These are phyloP conservation scores for Ramularia collo-cygni DNA, from an alignment of 2,329 filamentous ascomycete species.

Conservation along the genomic window DNA sequence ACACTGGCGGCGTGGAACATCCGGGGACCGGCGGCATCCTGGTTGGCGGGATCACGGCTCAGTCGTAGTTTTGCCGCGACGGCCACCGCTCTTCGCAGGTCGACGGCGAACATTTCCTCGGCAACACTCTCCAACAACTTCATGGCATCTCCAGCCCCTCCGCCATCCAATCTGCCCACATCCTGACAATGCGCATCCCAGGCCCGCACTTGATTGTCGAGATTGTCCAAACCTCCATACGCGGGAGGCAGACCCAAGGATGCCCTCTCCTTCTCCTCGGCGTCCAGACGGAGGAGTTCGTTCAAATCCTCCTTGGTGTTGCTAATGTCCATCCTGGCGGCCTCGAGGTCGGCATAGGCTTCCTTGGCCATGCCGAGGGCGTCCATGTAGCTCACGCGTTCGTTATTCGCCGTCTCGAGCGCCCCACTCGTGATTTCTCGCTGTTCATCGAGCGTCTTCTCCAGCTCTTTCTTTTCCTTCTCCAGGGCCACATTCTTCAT, in stretches of 20 bases:
- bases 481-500: slow-evolving; percentile 1
- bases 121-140: no score
- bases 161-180: no score
- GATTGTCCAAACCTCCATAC: slow-evolving; percentile 21
- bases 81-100: no score
- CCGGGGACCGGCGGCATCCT: no score
- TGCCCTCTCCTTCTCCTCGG: slow-evolving; percentile 8
- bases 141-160: no score
- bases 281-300: slow-evolving; percentile 17
- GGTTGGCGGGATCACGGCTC: no score
- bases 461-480: slow-evolving; percentile 1
- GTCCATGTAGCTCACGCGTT: slow-evolving; percentile 7
- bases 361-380: slow-evolving; percentile 2
- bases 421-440: not conserved
- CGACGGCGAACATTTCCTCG: no score
- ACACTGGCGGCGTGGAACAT: no score
- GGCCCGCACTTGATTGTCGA: slow-evolving; percentile 13
- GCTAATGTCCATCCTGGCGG: not conserved
- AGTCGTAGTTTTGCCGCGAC: no score
- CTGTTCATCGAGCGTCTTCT: not conserved
- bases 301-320: slow-evolving; percentile 17
- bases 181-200: slow-evolving; percentile 7
- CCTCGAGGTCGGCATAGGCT: slow-evolving; percentile 1
- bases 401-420: slow-evolving; percentile 2
- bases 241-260: slow-evolving; percentile 20